Evolutionary conservation across 1,284 basidiomycete genomes (phyloP), one percentile per base, ranked within the genome.

Genomic region (Somion occarium): DNA sequence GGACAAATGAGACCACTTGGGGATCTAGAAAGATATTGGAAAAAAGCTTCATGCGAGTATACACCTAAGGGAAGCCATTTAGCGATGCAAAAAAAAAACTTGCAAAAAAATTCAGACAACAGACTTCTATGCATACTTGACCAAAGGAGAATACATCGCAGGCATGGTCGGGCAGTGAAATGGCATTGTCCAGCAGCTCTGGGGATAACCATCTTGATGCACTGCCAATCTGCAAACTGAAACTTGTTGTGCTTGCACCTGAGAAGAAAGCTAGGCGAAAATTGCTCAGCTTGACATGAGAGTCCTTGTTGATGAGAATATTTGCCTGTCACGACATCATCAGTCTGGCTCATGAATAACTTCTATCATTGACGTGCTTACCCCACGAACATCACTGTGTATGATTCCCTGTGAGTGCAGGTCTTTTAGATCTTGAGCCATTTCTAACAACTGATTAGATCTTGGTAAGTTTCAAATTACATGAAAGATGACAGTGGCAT

Each of bases 241-340:
- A 46, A 20, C 49, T 51, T 12, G 44, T 44, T 5, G 44, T 48
- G 12, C 30, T 52, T 9, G 50, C 27, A 34, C 46, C 46, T 2
- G 45, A 34, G 38, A 52, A 52, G 23, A 42, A 38, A 5, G 50
- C 37, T 13, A 52, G 46, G 4, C 50, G 46, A 38, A 52, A 52
- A 38, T 52, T 46, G 3, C 11, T 13, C 22, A 52, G 12, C 27
- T 44, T 30, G 24, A 43, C 45, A 27, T 38, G 19, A 3, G 30
- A 3, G 15, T 48, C 19, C 5, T n/a, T n/a, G 22, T 39, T 23
- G 26, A 52, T 52, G 15, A 52, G 46, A n/a, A 52, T 43, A 27
- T 52, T 52, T 2, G 50, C 50, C n/a, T n/a, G n/a, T n/a, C n/a
- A n/a, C n/a, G n/a, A 20, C 42, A 22, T 13, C 15, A 23, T 19